Evolutionary conservation across 2,329 filamentous ascomycete genomes (phyloP).

Genomic region (Immersiporthe knoxdaviesiana): DNA sequence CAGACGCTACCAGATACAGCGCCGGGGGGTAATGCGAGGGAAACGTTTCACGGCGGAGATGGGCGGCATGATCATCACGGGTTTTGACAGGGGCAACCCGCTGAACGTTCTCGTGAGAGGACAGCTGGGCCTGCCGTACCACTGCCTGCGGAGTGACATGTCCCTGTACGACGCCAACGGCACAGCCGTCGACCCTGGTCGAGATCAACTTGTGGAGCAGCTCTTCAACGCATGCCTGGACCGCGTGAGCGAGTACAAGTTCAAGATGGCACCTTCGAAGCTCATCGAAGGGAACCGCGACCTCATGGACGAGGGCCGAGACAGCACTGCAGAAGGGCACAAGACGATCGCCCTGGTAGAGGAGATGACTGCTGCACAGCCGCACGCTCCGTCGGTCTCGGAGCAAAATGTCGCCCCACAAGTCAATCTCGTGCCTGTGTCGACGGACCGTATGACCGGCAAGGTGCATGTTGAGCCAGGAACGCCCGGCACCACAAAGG

Average conservation of each 20-base stretch:
- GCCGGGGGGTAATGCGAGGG: constrained; percentile 47
- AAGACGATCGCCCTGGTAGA: constrained; percentile 76
- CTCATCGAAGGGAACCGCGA: constrained; percentile 82
- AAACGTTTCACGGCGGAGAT: constrained; percentile 85
- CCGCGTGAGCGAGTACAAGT: constrained; percentile 86
- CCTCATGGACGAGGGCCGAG: constrained; percentile 80
- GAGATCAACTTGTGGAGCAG: constrained; percentile 84
- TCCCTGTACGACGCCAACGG: constrained; percentile 88
- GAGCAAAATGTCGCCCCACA: constrained; percentile 57
- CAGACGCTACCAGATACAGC: constrained; percentile 54
- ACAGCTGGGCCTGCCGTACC: constrained; percentile 85
- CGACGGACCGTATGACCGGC: constrained; percentile 71
- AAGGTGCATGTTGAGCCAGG: constrained; percentile 73
- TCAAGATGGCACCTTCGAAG: constrained; percentile 70
- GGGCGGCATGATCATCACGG: constrained; percentile 97
- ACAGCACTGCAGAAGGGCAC: constrained; percentile 70
- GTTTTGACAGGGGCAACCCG: constrained; percentile 94
- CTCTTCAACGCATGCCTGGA: constrained; percentile 95
- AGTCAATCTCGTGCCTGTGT: constrained; percentile 64
- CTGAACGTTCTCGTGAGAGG: constrained; percentile 88
- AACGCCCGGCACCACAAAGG: constrained; percentile 69
- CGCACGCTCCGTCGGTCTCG: constrained; percentile 55
- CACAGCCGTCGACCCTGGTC: constrained; percentile 73
- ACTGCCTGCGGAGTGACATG: constrained; percentile 76
- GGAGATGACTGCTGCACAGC: constrained; percentile 66